Evolutionary conservation across 148 eudicot species (phyloP), one percentile per base, ranked within the genome.

Genomic region (Rhododendron simsii): DNA sequence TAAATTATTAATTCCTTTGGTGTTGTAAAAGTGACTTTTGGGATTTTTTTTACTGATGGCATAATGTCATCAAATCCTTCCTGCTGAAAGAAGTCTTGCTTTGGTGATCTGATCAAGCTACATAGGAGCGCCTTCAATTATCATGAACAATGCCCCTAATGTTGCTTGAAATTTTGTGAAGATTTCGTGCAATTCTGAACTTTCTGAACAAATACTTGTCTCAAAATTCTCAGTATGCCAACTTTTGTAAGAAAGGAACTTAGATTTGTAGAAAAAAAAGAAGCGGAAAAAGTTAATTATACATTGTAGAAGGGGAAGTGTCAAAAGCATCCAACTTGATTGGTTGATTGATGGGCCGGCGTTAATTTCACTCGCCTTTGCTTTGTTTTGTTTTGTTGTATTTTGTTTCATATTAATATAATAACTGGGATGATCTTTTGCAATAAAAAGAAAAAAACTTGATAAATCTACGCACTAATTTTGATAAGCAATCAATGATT

Each of bases 21-120:
- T 59, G 74, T 82, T 82, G 51, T 63, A 41, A n/a, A 45, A 61
- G 44, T 63, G 75, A 61, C 18, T 59, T 82, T 82, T 39, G 84
- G 35, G 53, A 41, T 61, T 7, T 44, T 81, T 81, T 57, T 13
- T 9, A 57, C 37, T 81, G 51, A 4, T 4, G n/a, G 51, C 74
- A 39, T 61, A 35, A 37, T 82, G 45, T 20, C 83, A 16, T 26
- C 18, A 59, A 23, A 35, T 59, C 45, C 47, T 37, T 18, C 79
- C n/a, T 39, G 23, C 37, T 71, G 78, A 37, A 74, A 37, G 45
- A 74, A 35, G 23, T 74, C 78, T 2, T 74, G 23, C 16, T 39
- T 75, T 39, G 79, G 47, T 75, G 47, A 37, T 20, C 20, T 75
- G 45, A 75, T 16, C 47, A 15, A 75, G 26, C 26, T 20, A 75